Base-by-base conservation (phyloP, 257 asterid genomes). In the Haberlea rhodopensis region DNA sequence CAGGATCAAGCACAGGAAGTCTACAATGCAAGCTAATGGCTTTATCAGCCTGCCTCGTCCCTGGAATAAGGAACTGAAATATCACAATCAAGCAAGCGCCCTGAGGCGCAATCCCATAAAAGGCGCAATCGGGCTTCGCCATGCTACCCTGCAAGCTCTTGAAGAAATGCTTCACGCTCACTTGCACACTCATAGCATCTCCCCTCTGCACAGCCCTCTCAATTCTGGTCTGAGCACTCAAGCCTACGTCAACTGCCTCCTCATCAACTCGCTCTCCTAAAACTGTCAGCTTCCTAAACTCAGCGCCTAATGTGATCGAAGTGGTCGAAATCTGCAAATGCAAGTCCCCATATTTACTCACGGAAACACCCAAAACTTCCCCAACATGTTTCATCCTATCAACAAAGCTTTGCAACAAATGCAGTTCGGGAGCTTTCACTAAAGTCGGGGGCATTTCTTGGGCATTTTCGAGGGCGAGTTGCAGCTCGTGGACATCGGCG, bases 1-100 rank as follows among this genome's bases (percentile, higher is more conserved):
- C 99, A 0, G 94, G 89, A 80, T 92, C 97, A 11, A 92, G 97
- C 21, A 89, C 99, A 3, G 97, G 97, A 70, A 92, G 80, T 80
- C 91, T 68, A 65, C 96, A 92, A 71, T 92, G 94, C 68, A 89
- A 71, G 59, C 99, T 89, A 43, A 92, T 85, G 0, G 96, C 82
- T 66, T 87, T 92, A 74, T 92, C 97, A 0, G 86, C 87, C 20
- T 76, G 83, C 67, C 89, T 86, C 0, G 97, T 87, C 5, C 97
- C 97, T 0, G 96, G 94, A 32, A 84, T 72, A 56, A 84, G 87
- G 88, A 92, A 92, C 90, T 92, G 97, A 70, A 89, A 92, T 10
- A 92, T 85, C 68, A 92, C 81, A 24, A 90, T 77, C 87, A 90
- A 70, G 69, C 90, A 87, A 66, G 80, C 81, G 8, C 97, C 90